Evolutionary conservation across 768 basidiomycete genomes (phyloP), one percentile per base, ranked within the genome.

Genomic region (Kwoniella pini): DNA sequence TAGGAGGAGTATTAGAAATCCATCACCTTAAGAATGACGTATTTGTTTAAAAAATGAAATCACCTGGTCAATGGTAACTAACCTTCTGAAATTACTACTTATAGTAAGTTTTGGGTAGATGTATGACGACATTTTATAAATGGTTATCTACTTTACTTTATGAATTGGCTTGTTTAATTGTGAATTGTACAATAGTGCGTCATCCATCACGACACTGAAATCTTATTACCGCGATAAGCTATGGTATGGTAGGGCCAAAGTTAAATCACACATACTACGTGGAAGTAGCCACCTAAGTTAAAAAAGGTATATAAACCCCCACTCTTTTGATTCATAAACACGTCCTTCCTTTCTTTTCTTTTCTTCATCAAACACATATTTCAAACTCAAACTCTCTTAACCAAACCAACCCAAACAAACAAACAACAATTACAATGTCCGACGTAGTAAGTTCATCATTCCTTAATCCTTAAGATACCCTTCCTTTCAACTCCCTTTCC

Each of bases 371-470:
- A 40, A 48, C 27, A 57, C 24, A 13, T 24, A 48, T 19, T 52
- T n/a, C 26, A 53, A 42, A 24, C 43, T 54, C 11, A 3, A 33
- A 15, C 39, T 38, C 45, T 31, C 15, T 19, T 28, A 21, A 62
- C 43, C 54, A 38, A 54, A 60, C 58, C 33, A 42, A 48, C 54
- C 52, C 54, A 43, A 42, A 54, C 42, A 30, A 53, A 50, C 50
- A 52, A 44, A 56, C 54, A 62, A 39, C 51, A 54, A 48, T 30
- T 52, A 71, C 69, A 68, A 72, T 72, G 71, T 59, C 71, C 57
- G 60, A 67, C 65, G 50, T 42, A 43, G 67, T 72, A 46, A 60
- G 70, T 70, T 30, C 22, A 53, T 13, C 30, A 38, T 40, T n/a
- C 39, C 44, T 19, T 21, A 31, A 38, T 19, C 46, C 6, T 21